Conservation (phyloP, 2,329 filamentous ascomycete species). For the Didymella segeticola region DNA sequence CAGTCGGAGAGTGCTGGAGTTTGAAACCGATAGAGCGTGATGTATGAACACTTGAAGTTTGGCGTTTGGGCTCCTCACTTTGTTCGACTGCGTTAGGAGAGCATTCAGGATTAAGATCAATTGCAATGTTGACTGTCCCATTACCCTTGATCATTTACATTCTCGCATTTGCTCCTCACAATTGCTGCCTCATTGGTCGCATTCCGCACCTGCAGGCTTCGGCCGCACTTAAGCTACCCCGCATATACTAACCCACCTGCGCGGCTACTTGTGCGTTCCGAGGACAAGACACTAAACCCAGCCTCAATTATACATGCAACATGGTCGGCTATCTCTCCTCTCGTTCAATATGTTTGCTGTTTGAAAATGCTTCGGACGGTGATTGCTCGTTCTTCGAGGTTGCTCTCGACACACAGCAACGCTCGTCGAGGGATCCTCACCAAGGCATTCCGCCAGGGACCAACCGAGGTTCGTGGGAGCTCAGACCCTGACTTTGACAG, state of each 20-base stretch:
- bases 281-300: constrained; percentile 1
- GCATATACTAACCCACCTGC: constrained; percentile 12
- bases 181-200: constrained; percentile 4
- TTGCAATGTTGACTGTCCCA: background rate
- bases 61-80: constrained; percentile 10
- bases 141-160: too few species aligned
- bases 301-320: constrained; percentile 5
- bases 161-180: background rate
- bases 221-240: constrained; percentile 23
- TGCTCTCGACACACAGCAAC: background rate
- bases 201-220: background rate
- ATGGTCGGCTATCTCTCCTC: constrained; percentile 12
- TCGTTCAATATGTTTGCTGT: constrained; percentile 20
- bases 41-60: constrained; percentile 11
- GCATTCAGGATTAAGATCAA: background rate
- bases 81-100: background rate
- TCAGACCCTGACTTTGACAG: background rate
- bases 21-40: constrained; percentile 41
- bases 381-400: constrained; percentile 25
- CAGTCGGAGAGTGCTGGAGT: constrained; percentile 47
- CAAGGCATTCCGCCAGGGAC: constrained; percentile 41
- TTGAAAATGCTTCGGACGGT: constrained; percentile 40
- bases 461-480: constrained; percentile 38
- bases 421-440: constrained; percentile 39
- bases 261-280: constrained; percentile 21